Conservation (phyloP, 352 stramenopile genomes). For the Phytophthora fragariae region DNA sequence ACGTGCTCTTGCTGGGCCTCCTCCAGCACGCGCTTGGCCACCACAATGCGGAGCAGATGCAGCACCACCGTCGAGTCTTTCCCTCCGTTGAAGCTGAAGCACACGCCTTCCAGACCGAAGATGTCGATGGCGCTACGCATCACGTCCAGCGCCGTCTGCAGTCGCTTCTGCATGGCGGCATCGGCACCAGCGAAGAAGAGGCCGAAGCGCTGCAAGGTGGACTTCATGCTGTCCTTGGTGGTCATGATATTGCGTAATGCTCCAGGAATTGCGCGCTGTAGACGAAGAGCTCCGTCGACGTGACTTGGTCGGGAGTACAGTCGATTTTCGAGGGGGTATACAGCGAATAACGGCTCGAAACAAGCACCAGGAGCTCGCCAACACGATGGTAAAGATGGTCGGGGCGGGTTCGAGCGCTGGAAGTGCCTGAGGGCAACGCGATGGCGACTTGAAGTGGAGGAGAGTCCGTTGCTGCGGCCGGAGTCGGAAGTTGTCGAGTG, state of each 20-base stretch:
- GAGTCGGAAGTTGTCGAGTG: slow-evolving; percentile 27
- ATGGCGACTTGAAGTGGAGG: slow-evolving; percentile 1
- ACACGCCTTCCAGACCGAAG: slow-evolving; percentile 75
- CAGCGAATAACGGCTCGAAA: background rate
- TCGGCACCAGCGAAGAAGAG: slow-evolving; percentile 64
- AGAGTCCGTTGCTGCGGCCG: slow-evolving; percentile 2
- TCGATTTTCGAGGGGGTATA: background rate
- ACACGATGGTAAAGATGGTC: slow-evolving; percentile 9
- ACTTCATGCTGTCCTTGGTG: slow-evolving; percentile 27
- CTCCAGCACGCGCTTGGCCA: slow-evolving; percentile 78
- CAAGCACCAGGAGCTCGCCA: slow-evolving; percentile 2
- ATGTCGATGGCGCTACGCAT: slow-evolving; percentile 85
- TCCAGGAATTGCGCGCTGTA: background rate
- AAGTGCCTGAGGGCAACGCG: background rate
- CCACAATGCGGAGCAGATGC: slow-evolving; percentile 86
- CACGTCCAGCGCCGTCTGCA: slow-evolving; percentile 79
- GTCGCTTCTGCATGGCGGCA: slow-evolving; percentile 46
- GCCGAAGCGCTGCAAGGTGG: slow-evolving; percentile 63
- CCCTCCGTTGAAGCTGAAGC: slow-evolving; percentile 94
- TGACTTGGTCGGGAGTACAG: slow-evolving; percentile 5
- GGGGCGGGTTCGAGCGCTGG: background rate
- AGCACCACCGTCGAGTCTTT: slow-evolving; percentile 94
- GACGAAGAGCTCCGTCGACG: background rate
- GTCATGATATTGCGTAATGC: slow-evolving; percentile 25
- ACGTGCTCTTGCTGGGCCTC: slow-evolving; percentile 36